A percentile compares a stretch with the other conserved stretches of the same genome.
phyloP scores from a whole-genome alignment of 1,139 yeast species.

The Meyerozyma carpophila region DNA sequence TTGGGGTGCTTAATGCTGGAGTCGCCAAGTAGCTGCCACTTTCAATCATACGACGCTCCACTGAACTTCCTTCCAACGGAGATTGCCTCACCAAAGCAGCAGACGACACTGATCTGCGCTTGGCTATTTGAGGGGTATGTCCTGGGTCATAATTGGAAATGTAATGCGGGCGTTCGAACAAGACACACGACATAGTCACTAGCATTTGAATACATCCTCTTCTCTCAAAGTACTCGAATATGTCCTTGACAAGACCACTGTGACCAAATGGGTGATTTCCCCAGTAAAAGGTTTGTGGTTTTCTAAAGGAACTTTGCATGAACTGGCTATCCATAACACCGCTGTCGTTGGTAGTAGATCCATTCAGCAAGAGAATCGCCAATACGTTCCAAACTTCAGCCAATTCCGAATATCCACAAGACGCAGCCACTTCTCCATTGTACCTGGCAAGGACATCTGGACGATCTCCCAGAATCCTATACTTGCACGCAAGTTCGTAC shows the following conservation, averaged over 20 bases:
- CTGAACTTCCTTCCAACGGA: constrained; percentile 12
- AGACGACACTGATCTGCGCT: constrained; percentile 34
- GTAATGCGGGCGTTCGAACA: constrained; percentile 34
- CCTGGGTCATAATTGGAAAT: constrained; percentile 11
- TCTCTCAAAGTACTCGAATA: constrained; percentile 61
- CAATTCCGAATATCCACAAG: constrained; percentile 55
- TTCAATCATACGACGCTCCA: constrained; percentile 1
- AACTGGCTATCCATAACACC: neutral
- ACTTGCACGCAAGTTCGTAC: constrained; percentile 71
- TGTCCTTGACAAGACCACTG: constrained; percentile 59
- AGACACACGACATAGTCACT: constrained; percentile 78
- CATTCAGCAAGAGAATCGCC: constrained; percentile 37
- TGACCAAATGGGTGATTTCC: constrained; percentile 79
- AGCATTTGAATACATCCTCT: constrained; percentile 79
- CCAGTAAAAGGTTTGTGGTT: constrained; percentile 51
- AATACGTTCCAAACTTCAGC: constrained; percentile 78
- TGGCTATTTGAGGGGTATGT: constrained; percentile 44
- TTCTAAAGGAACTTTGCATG: neutral
- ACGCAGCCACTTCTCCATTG: constrained; percentile 69
- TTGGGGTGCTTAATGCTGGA: neutral
- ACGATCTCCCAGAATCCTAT: constrained; percentile 60
- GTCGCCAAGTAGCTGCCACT: neutral
- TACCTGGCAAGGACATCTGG: constrained; percentile 63
- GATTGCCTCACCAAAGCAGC: constrained; percentile 21
- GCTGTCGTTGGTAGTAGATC: constrained; percentile 5